Evolutionary conservation across 2,329 filamentous ascomycete genomes (phyloP).

Genomic region (Scytalidium lignicola): DNA sequence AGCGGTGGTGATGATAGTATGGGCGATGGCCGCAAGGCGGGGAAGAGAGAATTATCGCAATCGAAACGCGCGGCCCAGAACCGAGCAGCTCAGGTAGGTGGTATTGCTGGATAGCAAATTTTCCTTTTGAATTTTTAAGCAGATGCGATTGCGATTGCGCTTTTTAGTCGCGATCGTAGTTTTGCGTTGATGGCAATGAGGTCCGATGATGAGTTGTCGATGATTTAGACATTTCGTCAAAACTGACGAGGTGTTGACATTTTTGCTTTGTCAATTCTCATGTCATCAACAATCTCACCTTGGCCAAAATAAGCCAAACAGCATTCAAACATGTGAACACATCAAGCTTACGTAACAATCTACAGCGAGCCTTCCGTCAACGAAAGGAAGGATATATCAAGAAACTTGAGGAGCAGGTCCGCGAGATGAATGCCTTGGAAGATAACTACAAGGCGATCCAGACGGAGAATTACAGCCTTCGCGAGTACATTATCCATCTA

Average conservation of each 20-base stretch:
- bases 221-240: constrained; percentile 3
- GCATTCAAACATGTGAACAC: background rate
- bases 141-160: background rate
- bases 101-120: constrained; percentile 9
- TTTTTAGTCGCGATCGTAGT: background rate
- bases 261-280: constrained; percentile 32
- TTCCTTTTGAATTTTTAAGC: background rate
- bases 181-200: background rate
- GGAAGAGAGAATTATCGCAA: constrained; percentile 85
- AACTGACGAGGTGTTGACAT: background rate
- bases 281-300: constrained; percentile 25
- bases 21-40: constrained; percentile 61
- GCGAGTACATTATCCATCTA: constrained; percentile 88
- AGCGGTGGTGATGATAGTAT: constrained; percentile 25
- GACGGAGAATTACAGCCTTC: constrained; percentile 81
- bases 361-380: constrained; percentile 89
- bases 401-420: constrained; percentile 90
- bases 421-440: constrained; percentile 71
- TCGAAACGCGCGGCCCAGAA: constrained; percentile 97
- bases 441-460: constrained; percentile 76
- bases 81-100: constrained; percentile 83
- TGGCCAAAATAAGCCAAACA: background rate
- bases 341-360: constrained; percentile 18
- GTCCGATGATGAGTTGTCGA: background rate
- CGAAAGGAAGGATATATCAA: constrained; percentile 98